A percentile compares a stretch with the other conserved stretches of the same genome.
Evolutionary conservation across 441 rosid species (phyloP).

Genomic region (Syzygium malaccense): DNA sequence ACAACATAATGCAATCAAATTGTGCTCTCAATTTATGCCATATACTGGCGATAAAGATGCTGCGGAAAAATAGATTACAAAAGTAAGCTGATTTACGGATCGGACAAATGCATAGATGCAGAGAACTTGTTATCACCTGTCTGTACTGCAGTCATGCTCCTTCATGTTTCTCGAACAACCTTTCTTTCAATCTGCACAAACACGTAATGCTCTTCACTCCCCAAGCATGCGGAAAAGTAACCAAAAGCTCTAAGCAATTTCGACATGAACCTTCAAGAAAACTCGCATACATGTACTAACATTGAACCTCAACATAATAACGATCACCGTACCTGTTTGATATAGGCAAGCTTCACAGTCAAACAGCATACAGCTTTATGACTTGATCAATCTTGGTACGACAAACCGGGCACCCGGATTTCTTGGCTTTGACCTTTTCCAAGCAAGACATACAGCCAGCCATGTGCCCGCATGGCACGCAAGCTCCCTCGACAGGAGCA

Average conservation of each 20-base stretch:
- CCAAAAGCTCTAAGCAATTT: background rate
- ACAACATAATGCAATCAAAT: background rate
- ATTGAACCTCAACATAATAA: background rate
- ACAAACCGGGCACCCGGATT: constrained; percentile 94
- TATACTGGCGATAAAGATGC: background rate
- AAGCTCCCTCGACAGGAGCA: constrained; percentile 86
- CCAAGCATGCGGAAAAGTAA: background rate
- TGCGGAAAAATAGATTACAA: background rate
- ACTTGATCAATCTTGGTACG: constrained; percentile 80
- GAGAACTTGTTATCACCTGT: background rate
- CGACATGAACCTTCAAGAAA: background rate
- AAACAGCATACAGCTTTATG: constrained; percentile 66
- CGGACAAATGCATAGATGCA: background rate
- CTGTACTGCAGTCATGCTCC: background rate
- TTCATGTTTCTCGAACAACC: background rate
- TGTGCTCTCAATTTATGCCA: background rate
- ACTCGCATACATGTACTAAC: background rate
- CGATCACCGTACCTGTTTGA: background rate
- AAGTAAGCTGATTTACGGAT: background rate
- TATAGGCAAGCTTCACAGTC: constrained; percentile 14
- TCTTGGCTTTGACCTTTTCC: constrained; percentile 73
- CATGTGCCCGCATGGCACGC: constrained; percentile 94
- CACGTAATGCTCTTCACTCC: background rate
- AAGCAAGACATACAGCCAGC: constrained; percentile 93
- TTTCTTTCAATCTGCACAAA: background rate